Base-by-base conservation (phyloP, 2,329 filamentous ascomycete species). In the Chrysoporthe austroafricana region DNA sequence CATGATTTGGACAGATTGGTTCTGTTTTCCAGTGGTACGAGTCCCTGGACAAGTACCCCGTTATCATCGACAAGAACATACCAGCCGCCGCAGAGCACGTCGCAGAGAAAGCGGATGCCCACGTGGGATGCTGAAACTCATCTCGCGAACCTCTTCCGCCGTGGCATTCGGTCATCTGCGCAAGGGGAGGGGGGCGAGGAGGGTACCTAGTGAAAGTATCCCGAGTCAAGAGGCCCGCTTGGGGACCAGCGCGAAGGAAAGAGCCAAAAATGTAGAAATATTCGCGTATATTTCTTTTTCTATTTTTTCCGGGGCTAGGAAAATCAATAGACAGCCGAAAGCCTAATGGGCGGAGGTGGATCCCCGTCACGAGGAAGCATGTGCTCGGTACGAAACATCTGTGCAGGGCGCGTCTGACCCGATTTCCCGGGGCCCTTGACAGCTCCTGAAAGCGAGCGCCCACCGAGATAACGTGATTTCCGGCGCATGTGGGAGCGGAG, bases 21-120 rank as follows among this genome's bases (percentile, higher is more conserved):
- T 77, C 75, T 13, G 52, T 74, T 4, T 69, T 77, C 11, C 76
- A 77, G 67, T 76, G 76, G 73, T 78, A 74, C 54, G 76, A 77
- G 64, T 75, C 73, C 9, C 70, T 78, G 48, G 74, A 77, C 68
- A 78, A 77, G 52, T 76, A 77, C 67, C 73, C 77, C 8, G 63
- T 78, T 18, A 69, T 74, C 43, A 26, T 69, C 54, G 63, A 69
- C 44, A 42, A 52, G 13, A 59, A 43, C 26, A 44, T 59, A 9
- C n/a, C 54, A 21, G 39, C 50, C 42, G 34, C 59, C 39, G 32
- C 68, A 42, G 14, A 61, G n/a, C 44, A 13, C 18, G n/a, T n/a
- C 9, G 42, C 48, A 13, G 58, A 62, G 4, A 56, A 67, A 26
- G 42, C 34, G 26, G 34, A 64, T 46, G 43, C 32, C 7, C n/a